Base-by-base conservation (phyloP, 129 eudicot species). In the Helianthus tuberosus region DNA sequence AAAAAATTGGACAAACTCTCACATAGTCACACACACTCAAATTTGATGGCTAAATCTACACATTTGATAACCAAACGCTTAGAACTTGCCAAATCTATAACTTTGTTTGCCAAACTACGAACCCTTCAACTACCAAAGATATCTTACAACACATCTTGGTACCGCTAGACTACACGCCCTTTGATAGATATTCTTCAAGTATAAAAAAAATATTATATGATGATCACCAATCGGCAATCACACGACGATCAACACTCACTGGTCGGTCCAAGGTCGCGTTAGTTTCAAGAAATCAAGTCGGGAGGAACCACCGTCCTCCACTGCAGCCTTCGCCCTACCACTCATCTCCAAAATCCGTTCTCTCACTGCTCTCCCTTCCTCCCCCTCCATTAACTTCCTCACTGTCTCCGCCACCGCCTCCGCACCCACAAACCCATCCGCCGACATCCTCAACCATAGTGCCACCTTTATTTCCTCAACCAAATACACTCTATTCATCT, bases 391-490 rank as follows among this genome's bases (percentile, higher is more conserved):
- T 12, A 80, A 74, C 62, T 49, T 65, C 75, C 25, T 73, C 53
- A 80, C 75, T 55, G 0, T 49, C 47, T 80, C 71, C 71, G 49
- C 75, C 66, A 80, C 7, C 1, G 47, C 25, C 0, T 16, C 55
- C 29, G 77, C 66, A 1, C 8, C 43, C 29, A 78, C 82, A 71
- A 78, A 71, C 15, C 66, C 82, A 41, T 75, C 80, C 39, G 8
- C 14, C 2, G 79, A 53, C 75, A 77, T 88, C 4, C 57, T 71
- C 79, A 88, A 49, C 17, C 77, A 68, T 20, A 91, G 13, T 0
- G 90, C 93, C 50, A 81, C 68, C 82, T 76, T 76, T 20, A 89
- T 6, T 38, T 87, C 93, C 47, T 89, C 80, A 51, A 89, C 93
- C 79, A 91, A 23, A 32, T 59, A 25, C 16, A 78, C 83, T 78